Conservation (phyloP, 129 eudicot species). For the Rutidosis leptorrhynchoides region DNA sequence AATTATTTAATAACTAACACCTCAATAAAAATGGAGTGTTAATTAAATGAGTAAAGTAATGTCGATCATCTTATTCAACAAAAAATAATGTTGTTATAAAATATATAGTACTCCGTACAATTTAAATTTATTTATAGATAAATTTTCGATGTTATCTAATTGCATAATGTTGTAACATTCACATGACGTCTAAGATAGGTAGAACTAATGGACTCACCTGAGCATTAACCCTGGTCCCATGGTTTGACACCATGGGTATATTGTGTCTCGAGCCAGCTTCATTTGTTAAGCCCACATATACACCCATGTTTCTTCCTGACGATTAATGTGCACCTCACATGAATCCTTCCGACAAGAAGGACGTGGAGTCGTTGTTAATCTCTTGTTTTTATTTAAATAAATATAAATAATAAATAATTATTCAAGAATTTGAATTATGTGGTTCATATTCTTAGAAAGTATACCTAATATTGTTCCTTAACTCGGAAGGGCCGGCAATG, state of each 20-base stretch:
- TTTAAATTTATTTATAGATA: too few relatives aligned
- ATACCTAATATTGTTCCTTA: slow-evolving; percentile 1
- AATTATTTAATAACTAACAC: too few relatives aligned
- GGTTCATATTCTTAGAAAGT: slow-evolving; percentile 20
- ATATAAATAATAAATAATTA: slow-evolving; percentile 10
- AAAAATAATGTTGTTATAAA: too few relatives aligned
- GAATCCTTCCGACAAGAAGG: slow-evolving; percentile 32
- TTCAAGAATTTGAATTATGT: slow-evolving; percentile 20
- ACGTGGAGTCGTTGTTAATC: slow-evolving; percentile 34
- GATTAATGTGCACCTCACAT: slow-evolving; percentile 32
- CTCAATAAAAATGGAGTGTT: too few relatives aligned
- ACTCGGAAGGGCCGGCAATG: neutral
- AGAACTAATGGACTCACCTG: slow-evolving; percentile 9
- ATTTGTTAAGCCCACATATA: slow-evolving; percentile 29
- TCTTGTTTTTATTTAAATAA: slow-evolving; percentile 20
- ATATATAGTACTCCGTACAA: too few relatives aligned
- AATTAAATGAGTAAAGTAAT: too few relatives aligned
- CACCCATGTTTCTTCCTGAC: slow-evolving; percentile 29
- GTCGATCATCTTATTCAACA: too few relatives aligned
- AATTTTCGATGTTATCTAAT: neutral
- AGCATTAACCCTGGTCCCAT: slow-evolving; percentile 28
- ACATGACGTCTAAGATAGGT: neutral
- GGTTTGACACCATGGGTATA: slow-evolving; percentile 32
- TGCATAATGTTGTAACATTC: neutral
- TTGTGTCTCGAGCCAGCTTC: slow-evolving; percentile 29